Conservation (phyloP, 2,329 filamentous ascomycete genomes). For the Penicillium expansum region DNA sequence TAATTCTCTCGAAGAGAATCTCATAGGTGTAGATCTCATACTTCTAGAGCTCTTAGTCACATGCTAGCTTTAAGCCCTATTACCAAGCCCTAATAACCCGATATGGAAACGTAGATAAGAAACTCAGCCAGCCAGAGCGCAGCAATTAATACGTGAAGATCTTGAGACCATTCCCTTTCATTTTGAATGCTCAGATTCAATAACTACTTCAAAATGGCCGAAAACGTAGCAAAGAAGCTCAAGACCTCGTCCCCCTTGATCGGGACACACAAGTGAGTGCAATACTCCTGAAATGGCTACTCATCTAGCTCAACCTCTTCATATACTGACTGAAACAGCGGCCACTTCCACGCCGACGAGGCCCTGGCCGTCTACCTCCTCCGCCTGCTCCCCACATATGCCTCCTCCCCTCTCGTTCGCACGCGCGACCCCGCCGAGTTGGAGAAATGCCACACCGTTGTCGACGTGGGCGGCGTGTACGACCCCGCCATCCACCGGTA, state of each 20-base stretch:
- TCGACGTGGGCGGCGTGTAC: conserved; percentile 97
- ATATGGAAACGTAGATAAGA: conserved; percentile 22
- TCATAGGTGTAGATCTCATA: background rate
- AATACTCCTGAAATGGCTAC: background rate
- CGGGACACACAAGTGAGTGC: conserved; percentile 78
- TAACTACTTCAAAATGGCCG: conserved; percentile 57
- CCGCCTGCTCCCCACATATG: conserved; percentile 79
- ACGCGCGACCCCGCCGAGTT: conserved; percentile 81
- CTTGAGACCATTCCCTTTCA: background rate
- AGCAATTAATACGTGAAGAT: conserved; percentile 17
- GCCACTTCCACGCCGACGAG: conserved; percentile 98
- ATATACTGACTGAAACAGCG: conserved; percentile 46
- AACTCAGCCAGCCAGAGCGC: conserved; percentile 11
- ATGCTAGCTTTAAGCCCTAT: conserved; percentile 4
- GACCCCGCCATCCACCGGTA: conserved; percentile 73
- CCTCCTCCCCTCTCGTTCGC: conserved; percentile 70
- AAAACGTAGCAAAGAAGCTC: conserved; percentile 74
- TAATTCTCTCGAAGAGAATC: background rate
- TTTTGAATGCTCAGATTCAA: conserved; percentile 39
- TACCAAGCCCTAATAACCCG: conserved; percentile 19
- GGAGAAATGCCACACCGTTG: conserved; percentile 83
- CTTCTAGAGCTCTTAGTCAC: background rate
- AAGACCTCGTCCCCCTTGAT: conserved; percentile 73
- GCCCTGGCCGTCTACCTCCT: conserved; percentile 96
- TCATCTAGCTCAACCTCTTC: background rate